phyloP scores from a whole-genome alignment of 768 basidiomycete genomes.

The Termitomyces sp. region DNA sequence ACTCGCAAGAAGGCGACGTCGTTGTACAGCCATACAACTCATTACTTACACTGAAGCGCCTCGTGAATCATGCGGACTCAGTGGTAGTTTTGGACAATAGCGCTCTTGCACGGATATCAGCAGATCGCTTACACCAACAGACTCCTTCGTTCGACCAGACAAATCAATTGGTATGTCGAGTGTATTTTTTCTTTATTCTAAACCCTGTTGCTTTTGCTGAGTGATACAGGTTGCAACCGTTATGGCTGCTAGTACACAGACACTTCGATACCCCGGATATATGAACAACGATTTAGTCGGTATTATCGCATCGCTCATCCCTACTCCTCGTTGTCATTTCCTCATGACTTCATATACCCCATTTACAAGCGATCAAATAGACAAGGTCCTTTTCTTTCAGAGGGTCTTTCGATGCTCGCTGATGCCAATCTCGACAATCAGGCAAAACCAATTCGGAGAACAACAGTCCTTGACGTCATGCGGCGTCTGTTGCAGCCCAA shows the following conservation, averaged over 20 bases:
- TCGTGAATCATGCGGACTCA: slow-evolving; percentile 94
- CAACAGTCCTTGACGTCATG: slow-evolving; percentile 98
- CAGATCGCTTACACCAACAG: slow-evolving; percentile 84
- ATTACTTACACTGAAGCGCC: slow-evolving; percentile 83
- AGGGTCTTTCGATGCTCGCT: neutral
- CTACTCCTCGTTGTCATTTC: slow-evolving; percentile 96
- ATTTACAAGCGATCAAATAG: slow-evolving; percentile 94
- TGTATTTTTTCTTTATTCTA: neutral
- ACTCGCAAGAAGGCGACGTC: slow-evolving; percentile 89
- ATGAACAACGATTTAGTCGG: slow-evolving; percentile 99
- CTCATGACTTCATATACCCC: slow-evolving; percentile 99
- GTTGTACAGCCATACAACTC: slow-evolving; percentile 99
- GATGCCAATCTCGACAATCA: slow-evolving; percentile 20
- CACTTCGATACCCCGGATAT: slow-evolving; percentile 94
- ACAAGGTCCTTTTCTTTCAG: slow-evolving; percentile 53
- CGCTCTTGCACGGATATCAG: slow-evolving; percentile 87
- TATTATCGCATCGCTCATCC: slow-evolving; percentile 93
- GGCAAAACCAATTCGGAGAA: slow-evolving; percentile 94
- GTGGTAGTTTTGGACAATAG: slow-evolving; percentile 98
- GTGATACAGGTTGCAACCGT: slow-evolving; percentile 81
- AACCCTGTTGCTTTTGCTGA: neutral
- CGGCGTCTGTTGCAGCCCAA: slow-evolving; percentile 95
- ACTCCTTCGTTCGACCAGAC: slow-evolving; percentile 89
- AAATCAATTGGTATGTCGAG: slow-evolving; percentile 69
- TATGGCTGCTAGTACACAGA: slow-evolving; percentile 96